Evolutionary conservation across 495 filamentous ascomycete genomes (phyloP).

Genomic region (Daldinia caldariorum): DNA sequence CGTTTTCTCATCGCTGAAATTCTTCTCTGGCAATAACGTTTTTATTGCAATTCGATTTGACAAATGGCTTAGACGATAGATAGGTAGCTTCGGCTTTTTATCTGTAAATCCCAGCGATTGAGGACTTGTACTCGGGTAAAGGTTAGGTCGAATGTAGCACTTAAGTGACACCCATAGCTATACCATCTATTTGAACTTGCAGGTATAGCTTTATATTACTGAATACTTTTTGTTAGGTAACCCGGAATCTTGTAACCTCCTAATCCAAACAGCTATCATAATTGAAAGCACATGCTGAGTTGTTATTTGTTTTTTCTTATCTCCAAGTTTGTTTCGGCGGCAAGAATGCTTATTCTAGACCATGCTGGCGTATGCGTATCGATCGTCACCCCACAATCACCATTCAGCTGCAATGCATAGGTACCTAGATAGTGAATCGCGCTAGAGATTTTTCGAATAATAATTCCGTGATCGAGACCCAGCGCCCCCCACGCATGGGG

Average conservation of each 20-base stretch:
- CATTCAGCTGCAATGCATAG: not conserved
- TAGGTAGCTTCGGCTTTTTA: not conserved
- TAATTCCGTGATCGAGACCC: slow-evolving; percentile 2
- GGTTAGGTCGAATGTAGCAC: no score
- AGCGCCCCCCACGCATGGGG: slow-evolving; percentile 24
- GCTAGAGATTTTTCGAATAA: not conserved
- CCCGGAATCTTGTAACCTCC: no score
- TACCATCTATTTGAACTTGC: not conserved
- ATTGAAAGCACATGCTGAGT: not conserved
- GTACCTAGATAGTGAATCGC: not conserved
- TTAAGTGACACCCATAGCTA: not conserved
- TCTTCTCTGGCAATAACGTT: not conserved
- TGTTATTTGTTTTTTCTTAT: not conserved
- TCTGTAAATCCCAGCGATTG: not conserved
- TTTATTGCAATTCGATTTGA: slow-evolving; percentile 8
- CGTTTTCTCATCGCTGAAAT: not conserved
- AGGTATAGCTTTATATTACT: slow-evolving; percentile 5
- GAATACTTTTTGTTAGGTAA: no score
- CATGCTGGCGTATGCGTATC: not conserved
- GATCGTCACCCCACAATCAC: not conserved
- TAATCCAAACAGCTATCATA: no score
- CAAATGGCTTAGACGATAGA: slow-evolving; percentile 16
- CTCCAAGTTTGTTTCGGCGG: not conserved
- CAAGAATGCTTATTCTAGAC: not conserved
- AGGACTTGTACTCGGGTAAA: not conserved